phyloP scores from a whole-genome alignment of 305 asterid genomes.

The Fraxinus velutina region DNA sequence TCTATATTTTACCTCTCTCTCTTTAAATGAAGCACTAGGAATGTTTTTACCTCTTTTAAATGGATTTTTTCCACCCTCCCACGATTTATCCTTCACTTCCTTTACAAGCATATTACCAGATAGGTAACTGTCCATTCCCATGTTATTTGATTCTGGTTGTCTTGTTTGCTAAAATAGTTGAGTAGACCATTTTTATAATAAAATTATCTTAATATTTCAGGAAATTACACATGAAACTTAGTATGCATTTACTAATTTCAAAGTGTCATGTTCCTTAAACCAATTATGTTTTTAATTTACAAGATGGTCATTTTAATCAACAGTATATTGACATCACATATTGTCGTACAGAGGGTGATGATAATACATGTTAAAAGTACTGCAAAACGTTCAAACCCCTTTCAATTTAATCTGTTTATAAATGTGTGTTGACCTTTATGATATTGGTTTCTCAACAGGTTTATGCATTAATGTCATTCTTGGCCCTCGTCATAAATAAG shows the following conservation, averaged over 20 bases:
- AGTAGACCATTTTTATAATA: not conserved
- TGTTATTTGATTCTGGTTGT: not conserved
- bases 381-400: not conserved
- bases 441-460: slow-evolving; percentile 53
- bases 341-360: not conserved
- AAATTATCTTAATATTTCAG: not conserved
- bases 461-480: slow-evolving; percentile 87
- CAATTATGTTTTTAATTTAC: not conserved
- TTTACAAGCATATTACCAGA: not conserved
- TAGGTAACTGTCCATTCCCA: not conserved
- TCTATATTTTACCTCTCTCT: not conserved
- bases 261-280: not conserved
- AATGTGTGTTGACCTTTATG: slow-evolving; percentile 28
- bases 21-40: not conserved
- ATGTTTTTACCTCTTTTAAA: not conserved
- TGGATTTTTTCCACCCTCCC: not conserved
- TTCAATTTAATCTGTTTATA: not conserved
- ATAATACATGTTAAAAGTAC: not conserved
- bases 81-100: not conserved
- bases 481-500: slow-evolving; percentile 66
- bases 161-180: not conserved
- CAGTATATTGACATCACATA: not conserved
- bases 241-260: not conserved
- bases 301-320: not conserved
- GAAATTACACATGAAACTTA: not conserved